These are phyloP conservation scores for Vaccinium vitisidaea DNA, from an alignment of 148 eudicot genomes.

Conservation along the genomic window DNA sequence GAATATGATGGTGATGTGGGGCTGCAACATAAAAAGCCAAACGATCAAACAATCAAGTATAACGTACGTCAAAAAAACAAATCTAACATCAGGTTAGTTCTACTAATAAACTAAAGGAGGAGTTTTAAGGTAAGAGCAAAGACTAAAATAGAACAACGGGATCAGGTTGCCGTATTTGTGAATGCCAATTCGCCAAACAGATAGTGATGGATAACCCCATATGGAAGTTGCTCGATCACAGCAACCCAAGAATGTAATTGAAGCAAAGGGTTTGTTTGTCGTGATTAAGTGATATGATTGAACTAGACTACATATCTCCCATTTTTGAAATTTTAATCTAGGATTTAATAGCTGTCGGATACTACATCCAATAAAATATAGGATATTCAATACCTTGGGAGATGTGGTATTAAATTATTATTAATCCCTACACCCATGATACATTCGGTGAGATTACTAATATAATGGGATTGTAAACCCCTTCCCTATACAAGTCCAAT, in stretches of 20 bases:
- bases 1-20: conserved; percentile 63
- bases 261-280: not conserved
- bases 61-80: not conserved
- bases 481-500: not conserved
- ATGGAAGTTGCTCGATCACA: not conserved
- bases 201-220: not conserved
- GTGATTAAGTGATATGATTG: not conserved
- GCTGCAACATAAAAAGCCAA: conserved; percentile 29
- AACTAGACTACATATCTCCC: not conserved
- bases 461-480: not conserved
- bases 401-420: not conserved
- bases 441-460: not conserved
- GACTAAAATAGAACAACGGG: not conserved
- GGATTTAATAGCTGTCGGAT: not conserved
- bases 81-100: not conserved
- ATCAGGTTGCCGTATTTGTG: not conserved
- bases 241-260: not conserved
- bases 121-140: not conserved
- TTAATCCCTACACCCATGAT: not conserved
- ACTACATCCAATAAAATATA: no score
- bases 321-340: not conserved
- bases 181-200: not conserved
- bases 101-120: not conserved
- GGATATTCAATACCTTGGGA: not conserved
- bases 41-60: not conserved